phyloP scores from a whole-genome alignment of 805 yeast species.

The Lachancea cidri region DNA sequence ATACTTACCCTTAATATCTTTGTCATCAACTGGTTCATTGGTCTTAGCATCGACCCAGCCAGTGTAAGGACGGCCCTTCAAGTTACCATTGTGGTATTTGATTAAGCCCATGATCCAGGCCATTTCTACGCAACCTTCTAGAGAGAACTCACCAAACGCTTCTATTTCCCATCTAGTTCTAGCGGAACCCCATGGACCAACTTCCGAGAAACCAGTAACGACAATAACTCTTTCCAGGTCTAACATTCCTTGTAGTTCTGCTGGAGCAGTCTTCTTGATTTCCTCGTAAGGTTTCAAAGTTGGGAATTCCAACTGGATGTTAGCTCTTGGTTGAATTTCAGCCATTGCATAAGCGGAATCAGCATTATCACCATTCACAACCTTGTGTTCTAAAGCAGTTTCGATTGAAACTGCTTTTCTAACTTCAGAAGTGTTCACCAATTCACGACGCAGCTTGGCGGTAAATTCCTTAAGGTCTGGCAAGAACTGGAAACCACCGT shows the following conservation, averaged over 20 bases:
- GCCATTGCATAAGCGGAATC: slow-evolving; percentile 80
- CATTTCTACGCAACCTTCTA: slow-evolving; percentile 98
- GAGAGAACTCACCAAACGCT: slow-evolving; percentile 86
- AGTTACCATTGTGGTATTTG: slow-evolving; percentile 83
- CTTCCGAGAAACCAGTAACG: slow-evolving; percentile 97
- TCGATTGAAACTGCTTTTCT: slow-evolving; percentile 95
- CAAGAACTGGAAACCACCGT: slow-evolving; percentile 95
- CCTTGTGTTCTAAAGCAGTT: slow-evolving; percentile 76
- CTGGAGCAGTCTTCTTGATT: slow-evolving; percentile 55
- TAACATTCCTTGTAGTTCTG: slow-evolving; percentile 81
- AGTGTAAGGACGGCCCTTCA: slow-evolving; percentile 64
- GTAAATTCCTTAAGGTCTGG: slow-evolving; percentile 89
- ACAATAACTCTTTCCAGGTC: slow-evolving; percentile 91
- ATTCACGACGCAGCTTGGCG: slow-evolving; percentile 63
- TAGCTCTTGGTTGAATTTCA: slow-evolving; percentile 86
- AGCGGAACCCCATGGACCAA: slow-evolving; percentile 99
- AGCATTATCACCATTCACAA: slow-evolving; percentile 81
- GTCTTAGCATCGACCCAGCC: slow-evolving; percentile 99
- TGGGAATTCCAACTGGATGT: slow-evolving; percentile 93
- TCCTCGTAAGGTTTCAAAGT: slow-evolving; percentile 70
- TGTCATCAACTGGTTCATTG: slow-evolving; percentile 87
- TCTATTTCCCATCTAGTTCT: slow-evolving; percentile 99
- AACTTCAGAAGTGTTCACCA: slow-evolving; percentile 78
- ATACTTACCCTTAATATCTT: slow-evolving; percentile 86
- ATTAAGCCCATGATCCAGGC: slow-evolving; percentile 99